These are phyloP conservation scores for Emmonsia crescens DNA, from an alignment of 2,329 filamentous ascomycete species.

Conservation along the genomic window DNA sequence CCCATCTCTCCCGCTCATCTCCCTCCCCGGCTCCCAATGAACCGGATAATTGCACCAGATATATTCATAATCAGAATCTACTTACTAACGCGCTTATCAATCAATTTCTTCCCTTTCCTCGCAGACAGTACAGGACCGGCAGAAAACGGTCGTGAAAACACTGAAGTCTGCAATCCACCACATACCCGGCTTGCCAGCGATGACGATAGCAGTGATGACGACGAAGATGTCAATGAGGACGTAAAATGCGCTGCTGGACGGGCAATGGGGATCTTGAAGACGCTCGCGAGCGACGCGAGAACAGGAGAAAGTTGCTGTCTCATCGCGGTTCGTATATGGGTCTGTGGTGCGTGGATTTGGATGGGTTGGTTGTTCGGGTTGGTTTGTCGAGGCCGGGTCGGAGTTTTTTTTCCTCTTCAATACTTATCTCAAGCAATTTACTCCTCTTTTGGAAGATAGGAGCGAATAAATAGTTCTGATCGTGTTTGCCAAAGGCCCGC, in stretches of 20 bases:
- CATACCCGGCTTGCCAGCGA: constrained; percentile 13
- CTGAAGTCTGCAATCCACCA: constrained; percentile 16
- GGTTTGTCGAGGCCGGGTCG: not conserved
- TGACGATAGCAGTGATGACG: constrained; percentile 11
- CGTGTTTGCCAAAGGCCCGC: not conserved
- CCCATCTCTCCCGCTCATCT: not conserved
- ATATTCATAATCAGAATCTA: constrained; percentile 6
- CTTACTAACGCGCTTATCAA: constrained; percentile 38
- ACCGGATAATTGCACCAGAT: not conserved
- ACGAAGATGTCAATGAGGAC: not conserved
- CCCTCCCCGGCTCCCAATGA: no score
- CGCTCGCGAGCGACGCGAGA: constrained; percentile 35
- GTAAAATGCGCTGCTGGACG: constrained; percentile 19
- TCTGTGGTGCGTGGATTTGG: no score
- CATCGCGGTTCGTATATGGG: constrained; percentile 5
- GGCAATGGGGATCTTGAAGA: constrained; percentile 34
- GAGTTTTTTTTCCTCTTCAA: not conserved
- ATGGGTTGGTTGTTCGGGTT: not conserved
- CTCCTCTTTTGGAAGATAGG: not conserved
- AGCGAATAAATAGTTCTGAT: not conserved
- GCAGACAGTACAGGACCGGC: constrained; percentile 30
- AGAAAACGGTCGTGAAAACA: constrained; percentile 25
- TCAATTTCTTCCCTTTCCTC: constrained; percentile 24
- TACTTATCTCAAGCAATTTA: not conserved
- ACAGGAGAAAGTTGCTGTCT: constrained; percentile 25